Base-by-base conservation (phyloP, 1,284 basidiomycete species). In the Naganishia liquefaciens region DNA sequence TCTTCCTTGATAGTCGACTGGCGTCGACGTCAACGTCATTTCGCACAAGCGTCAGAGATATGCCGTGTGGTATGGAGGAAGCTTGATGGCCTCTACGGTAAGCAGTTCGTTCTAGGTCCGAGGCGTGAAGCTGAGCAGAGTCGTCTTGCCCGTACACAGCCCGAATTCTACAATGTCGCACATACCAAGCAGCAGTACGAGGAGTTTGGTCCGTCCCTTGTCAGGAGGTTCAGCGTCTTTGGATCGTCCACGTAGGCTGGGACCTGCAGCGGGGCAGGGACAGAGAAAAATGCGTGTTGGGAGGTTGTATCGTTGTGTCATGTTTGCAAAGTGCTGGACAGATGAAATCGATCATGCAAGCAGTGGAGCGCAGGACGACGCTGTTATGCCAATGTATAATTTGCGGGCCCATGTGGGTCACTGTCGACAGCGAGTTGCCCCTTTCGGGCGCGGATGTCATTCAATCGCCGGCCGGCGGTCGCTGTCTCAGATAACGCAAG, bases 61-160 rank as follows among this genome's bases (percentile, higher is more conserved):
- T 74, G 95, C 95, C 15, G 96, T 99, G 23, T 99, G 95, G 95
- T 99, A 93, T 74, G 96, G 96, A 73, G 96, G 96, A 44, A 93
- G 90, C 5, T 84, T 99, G 51, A 84, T 97, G 73, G 94, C 93
- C 15, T 93, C 91, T 61, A 84, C 94, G 70, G 91, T 93, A 71
- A 79, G 88, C 10, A 39, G 23, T 23, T n/a, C 15, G 11, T 42
- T 28, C n/a, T 23, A 40, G 7, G 5, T 28, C 43, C 62, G 46
- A 51, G 15, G 19, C 15, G 40, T 53, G 17, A 17, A n/a, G 17
- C 23, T 46, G 17, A 4, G 15, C 39, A 33, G 46, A 23, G 25
- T 49, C 2, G 44, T 17, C n/a, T 21, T 17, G 19, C 21, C 15
- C 17, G 21, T 42, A 25, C 50, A 27, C 72, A 95, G 87, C 93